Percentiles rank a stretch among this genome's conserved stretches.
Conservation (phyloP, 345 rosid species). For the Pugionium dolabratum region DNA sequence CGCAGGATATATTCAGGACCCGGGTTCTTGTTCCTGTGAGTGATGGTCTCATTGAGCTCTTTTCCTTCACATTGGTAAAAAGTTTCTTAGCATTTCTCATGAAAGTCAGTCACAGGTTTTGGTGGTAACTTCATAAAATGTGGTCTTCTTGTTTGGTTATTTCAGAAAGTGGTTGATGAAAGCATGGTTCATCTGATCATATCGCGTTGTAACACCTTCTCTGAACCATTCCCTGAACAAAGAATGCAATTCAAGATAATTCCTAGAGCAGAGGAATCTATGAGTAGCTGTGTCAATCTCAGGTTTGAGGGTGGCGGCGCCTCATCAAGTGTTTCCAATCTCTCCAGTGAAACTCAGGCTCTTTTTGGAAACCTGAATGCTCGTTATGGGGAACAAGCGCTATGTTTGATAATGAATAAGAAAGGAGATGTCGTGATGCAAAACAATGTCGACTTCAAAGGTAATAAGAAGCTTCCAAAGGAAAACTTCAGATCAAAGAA, state of each 20-base stretch:
- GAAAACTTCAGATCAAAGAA: conserved; percentile 63
- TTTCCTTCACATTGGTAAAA: conserved; percentile 58
- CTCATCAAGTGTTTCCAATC: conserved; percentile 49
- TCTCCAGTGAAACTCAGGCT: conserved; percentile 42
- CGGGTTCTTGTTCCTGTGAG: conserved; percentile 66
- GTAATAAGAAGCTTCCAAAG: conserved; percentile 37
- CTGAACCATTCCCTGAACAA: conserved; percentile 32
- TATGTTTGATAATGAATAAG: conserved; percentile 25
- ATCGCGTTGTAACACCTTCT: conserved; percentile 45
- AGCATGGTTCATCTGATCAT: conserved; percentile 51
- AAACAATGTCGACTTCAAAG: conserved; percentile 18
- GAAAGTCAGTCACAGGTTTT: neutral
- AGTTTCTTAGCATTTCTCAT: too few relatives aligned
- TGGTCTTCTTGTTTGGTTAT: conserved; percentile 9
- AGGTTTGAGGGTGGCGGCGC: conserved; percentile 3
- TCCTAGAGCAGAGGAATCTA: conserved; percentile 36
- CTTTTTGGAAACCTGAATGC: conserved; percentile 3
- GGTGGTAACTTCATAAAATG: conserved; percentile 8
- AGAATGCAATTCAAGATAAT: conserved; percentile 13
- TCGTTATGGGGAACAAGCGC: conserved; percentile 13
- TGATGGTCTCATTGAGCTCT: conserved; percentile 84
- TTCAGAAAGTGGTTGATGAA: conserved; percentile 66
- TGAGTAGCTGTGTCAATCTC: conserved; percentile 27
- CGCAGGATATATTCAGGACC: conserved; percentile 60
- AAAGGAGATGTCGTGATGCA: conserved; percentile 4